phyloP scores from a whole-genome alignment of 2,329 filamentous ascomycete genomes.

The Fusarium miscanthi region DNA sequence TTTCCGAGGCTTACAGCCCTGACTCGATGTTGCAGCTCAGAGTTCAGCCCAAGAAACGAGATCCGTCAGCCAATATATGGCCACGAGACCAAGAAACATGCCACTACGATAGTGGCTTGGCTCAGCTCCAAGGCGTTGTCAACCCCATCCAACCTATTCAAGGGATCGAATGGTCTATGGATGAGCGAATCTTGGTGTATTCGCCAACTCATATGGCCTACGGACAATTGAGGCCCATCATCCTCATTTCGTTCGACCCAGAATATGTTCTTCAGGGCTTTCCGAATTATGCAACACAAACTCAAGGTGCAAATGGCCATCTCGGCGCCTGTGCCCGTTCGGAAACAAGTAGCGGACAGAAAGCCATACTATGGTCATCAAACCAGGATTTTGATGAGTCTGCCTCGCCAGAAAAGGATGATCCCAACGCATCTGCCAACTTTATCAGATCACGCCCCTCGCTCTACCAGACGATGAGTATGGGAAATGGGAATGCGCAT shows the following conservation, averaged over 20 bases:
- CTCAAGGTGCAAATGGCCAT: not conserved
- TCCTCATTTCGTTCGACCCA: constrained; percentile 49
- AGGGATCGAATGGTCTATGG: constrained; percentile 55
- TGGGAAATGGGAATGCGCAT: constrained; percentile 34
- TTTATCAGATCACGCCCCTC: constrained; percentile 16
- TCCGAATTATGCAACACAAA: constrained; percentile 11
- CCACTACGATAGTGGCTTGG: not conserved
- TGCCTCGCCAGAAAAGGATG: not conserved
- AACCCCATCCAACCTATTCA: constrained; percentile 50
- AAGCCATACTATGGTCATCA: not conserved
- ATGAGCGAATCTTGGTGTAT: constrained; percentile 62
- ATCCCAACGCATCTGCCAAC: not conserved
- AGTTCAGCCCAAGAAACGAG: constrained; percentile 33
- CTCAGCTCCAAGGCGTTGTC: constrained; percentile 51
- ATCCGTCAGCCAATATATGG: constrained; percentile 36
- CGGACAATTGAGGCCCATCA: constrained; percentile 32
- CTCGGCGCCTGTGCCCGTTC: not conserved
- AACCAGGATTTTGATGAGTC: not conserved
- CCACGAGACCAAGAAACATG: constrained; percentile 25
- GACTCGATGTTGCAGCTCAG: constrained; percentile 58
- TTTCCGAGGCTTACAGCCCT: constrained; percentile 47
- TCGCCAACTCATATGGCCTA: constrained; percentile 36
- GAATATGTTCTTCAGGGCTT: constrained; percentile 39
- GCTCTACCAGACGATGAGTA: constrained; percentile 30
- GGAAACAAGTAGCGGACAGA: not conserved